Percentiles rank a stretch among this genome's conserved stretches.
phyloP scores from a whole-genome alignment of 139 green algal genomes.

The Ostreobium quekettii region DNA sequence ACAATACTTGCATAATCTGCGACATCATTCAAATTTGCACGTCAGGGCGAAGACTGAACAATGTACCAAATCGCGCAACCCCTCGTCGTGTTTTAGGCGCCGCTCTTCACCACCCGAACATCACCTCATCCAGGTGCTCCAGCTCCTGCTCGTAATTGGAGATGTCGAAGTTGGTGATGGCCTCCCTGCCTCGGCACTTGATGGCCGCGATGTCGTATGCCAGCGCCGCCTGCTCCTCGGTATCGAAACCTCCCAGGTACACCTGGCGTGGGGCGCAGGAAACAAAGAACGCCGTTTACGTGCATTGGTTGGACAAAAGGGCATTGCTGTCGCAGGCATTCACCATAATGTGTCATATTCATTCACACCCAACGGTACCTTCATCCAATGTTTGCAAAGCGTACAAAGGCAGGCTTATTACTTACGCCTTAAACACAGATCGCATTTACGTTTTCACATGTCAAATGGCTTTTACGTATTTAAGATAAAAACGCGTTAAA shows the following conservation, averaged over 20 bases:
- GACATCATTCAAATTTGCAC: no score
- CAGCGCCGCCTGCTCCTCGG: slow-evolving; percentile 57
- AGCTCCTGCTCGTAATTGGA: slow-evolving; percentile 50
- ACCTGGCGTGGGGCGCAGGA: slow-evolving; percentile 45
- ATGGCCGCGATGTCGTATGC: slow-evolving; percentile 61
- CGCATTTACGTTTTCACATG: no score
- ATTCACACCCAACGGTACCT: neutral
- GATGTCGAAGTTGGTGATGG: slow-evolving; percentile 58
- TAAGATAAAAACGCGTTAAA: no score
- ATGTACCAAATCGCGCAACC: no score
- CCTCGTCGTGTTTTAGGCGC: neutral
- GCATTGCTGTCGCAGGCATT: neutral
- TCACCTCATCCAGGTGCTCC: slow-evolving; percentile 34
- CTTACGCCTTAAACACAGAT: no score
- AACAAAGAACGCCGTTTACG: neutral
- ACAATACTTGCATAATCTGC: no score
- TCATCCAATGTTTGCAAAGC: no score
- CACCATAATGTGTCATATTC: neutral
- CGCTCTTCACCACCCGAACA: neutral
- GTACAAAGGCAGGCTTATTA: no score
- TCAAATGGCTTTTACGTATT: no score
- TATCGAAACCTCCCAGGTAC: slow-evolving; percentile 80
- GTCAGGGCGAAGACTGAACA: no score
- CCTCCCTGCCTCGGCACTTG: slow-evolving; percentile 46
- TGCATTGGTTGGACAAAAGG: neutral